These are phyloP conservation scores for Coccomyxa subellipsoidea DNA, from an alignment of 163 green algal species.

Conservation along the genomic window DNA sequence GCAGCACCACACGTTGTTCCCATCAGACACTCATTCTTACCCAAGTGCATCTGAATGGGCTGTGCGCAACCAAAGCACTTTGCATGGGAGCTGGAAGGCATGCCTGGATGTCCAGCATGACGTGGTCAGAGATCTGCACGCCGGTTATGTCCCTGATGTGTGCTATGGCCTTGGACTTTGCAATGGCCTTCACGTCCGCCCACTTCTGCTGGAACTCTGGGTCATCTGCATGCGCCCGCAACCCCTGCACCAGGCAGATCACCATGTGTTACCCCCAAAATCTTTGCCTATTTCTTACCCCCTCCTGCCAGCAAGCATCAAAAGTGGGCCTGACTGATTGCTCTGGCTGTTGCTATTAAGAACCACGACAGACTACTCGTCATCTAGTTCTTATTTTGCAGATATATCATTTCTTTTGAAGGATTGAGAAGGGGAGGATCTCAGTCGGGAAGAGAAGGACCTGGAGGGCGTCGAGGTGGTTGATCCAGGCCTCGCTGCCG, in stretches of 20 bases:
- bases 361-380: no score
- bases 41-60: no score
- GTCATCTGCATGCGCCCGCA: conserved; percentile 80
- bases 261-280: no score
- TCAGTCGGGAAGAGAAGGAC: conserved; percentile 19
- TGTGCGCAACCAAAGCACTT: no score
- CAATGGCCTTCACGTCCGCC: conserved; percentile 72
- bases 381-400: no score
- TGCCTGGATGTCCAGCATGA: conserved; percentile 89
- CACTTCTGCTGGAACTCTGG: conserved; percentile 81
- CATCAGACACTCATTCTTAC: no score
- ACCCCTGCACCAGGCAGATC: conserved; percentile 53
- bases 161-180: conserved; percentile 72
- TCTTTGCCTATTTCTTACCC: no score
- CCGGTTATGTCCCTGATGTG: conserved; percentile 60
- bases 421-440: background rate
- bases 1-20: conserved; percentile 6
- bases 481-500: conserved; percentile 91
- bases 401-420: background rate
- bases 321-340: no score
- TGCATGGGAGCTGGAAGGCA: background rate
- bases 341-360: no score
- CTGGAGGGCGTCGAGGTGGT: conserved; percentile 76
- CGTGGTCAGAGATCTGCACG: conserved; percentile 44
- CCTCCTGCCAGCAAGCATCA: no score